Evolutionary conservation across 208 protist species (phyloP).

Genomic region (Trypanosoma scelopori): DNA sequence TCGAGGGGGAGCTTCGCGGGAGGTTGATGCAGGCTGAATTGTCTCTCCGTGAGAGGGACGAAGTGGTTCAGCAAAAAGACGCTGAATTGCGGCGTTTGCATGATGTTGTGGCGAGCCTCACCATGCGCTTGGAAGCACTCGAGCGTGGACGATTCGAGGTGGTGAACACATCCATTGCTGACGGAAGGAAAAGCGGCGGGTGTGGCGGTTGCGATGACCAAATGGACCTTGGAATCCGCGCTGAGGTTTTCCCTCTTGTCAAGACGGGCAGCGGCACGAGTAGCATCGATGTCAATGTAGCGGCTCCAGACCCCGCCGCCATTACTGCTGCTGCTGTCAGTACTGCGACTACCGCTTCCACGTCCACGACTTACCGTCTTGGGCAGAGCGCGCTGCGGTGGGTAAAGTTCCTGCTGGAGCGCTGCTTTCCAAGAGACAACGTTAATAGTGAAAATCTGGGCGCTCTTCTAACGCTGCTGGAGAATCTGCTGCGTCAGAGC

Average conservation of each 20-base stretch:
- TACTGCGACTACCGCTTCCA: background rate
- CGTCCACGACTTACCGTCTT: background rate
- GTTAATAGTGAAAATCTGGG: background rate
- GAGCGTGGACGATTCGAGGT: background rate
- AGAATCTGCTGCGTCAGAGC: conserved; percentile 2
- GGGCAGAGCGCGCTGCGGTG: conserved; percentile 14
- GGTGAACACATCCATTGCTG: background rate
- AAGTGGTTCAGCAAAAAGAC: background rate
- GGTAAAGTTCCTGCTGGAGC: conserved; percentile 22
- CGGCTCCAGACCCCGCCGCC: too few relatives aligned
- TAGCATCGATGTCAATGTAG: too few relatives aligned
- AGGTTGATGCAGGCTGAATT: conserved; percentile 3
- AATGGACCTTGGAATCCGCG: too few relatives aligned
- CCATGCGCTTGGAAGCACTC: background rate
- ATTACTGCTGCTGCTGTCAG: too few relatives aligned
- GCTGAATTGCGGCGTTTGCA: conserved; percentile 11
- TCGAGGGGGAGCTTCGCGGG: conserved; percentile 1
- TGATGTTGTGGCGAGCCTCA: background rate
- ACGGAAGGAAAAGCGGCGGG: background rate
- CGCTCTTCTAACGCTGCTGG: conserved; percentile 1
- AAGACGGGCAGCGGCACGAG: too few relatives aligned
- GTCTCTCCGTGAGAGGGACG: background rate
- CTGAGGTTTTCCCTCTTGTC: too few relatives aligned
- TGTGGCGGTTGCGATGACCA: background rate
- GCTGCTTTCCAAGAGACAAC: background rate